A percentile compares a stretch with the other conserved stretches of the same genome.
These are phyloP conservation scores for Sphaerulina vaccinii DNA, from an alignment of 2,329 filamentous ascomycete species.

Conservation along the genomic window DNA sequence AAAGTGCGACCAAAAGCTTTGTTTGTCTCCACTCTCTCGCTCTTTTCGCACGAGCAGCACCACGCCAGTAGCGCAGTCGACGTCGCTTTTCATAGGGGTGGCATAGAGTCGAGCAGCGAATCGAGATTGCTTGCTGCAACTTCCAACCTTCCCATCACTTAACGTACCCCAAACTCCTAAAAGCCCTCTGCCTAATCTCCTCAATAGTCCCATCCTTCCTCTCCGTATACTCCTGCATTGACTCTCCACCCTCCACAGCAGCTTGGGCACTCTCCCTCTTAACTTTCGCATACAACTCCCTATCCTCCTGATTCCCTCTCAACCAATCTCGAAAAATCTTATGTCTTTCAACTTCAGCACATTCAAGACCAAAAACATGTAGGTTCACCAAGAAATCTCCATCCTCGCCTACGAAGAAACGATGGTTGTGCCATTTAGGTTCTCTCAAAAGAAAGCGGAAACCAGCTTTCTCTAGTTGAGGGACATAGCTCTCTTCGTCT, in stretches of 20 bases:
- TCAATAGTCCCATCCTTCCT: constrained; percentile 45
- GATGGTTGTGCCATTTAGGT: constrained; percentile 50
- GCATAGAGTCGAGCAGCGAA: background rate
- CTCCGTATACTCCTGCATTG: constrained; percentile 40
- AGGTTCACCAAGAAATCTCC: constrained; percentile 43
- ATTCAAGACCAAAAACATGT: constrained; percentile 50
- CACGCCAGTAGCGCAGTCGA: too few relatives aligned
- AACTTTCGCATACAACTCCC: constrained; percentile 41
- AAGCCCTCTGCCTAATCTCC: constrained; percentile 35
- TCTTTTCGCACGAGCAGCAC: too few relatives aligned
- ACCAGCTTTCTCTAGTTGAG: constrained; percentile 44
- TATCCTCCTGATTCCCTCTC: constrained; percentile 40
- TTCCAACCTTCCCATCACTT: background rate
- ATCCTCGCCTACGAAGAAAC: constrained; percentile 45
- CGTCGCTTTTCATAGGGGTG: too few relatives aligned
- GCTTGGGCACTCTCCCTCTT: constrained; percentile 41
- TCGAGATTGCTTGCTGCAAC: too few relatives aligned
- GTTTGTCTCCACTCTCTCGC: too few relatives aligned
- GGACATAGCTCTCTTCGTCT: constrained; percentile 47
- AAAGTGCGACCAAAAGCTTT: too few relatives aligned
- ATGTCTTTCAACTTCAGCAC: constrained; percentile 46
- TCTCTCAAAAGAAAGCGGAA: constrained; percentile 51
- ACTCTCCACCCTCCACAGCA: constrained; percentile 2
- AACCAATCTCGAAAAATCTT: constrained; percentile 50
- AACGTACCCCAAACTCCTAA: background rate